A percentile compares a stretch with the other conserved stretches of the same genome.
phyloP scores from a whole-genome alignment of 2,329 filamentous ascomycete species.

The Dactylellina cionopaga region DNA sequence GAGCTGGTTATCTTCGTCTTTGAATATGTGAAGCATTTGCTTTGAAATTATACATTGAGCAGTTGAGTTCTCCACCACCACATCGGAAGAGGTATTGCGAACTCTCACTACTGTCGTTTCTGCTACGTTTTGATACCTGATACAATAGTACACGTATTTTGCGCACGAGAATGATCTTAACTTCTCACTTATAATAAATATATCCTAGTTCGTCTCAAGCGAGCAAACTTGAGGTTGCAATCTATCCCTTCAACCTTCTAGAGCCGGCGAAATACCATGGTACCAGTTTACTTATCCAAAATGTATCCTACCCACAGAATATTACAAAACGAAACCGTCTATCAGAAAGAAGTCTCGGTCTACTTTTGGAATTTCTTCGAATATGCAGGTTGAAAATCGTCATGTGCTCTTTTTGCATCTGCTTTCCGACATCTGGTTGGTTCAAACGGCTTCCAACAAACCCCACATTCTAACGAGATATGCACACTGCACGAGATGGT shows the following conservation, averaged over 20 bases:
- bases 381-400: constrained; percentile 37
- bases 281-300: too few relatives aligned
- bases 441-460: constrained; percentile 9
- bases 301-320: too few relatives aligned
- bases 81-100: background rate
- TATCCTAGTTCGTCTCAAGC: too few relatives aligned
- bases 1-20: constrained; percentile 44
- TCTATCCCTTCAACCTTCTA: too few relatives aligned
- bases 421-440: constrained; percentile 40
- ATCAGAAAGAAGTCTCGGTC: background rate
- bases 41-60: background rate
- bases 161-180: too few relatives aligned
- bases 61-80: background rate
- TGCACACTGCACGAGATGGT: constrained; percentile 31
- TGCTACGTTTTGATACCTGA: background rate
- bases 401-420: constrained; percentile 39
- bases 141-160: background rate
- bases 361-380: background rate
- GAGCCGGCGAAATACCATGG: too few relatives aligned
- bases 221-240: too few relatives aligned
- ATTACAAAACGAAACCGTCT: background rate
- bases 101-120: constrained; percentile 30
- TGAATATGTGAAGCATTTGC: constrained; percentile 18
- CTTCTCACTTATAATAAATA: too few relatives aligned
- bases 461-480: constrained; percentile 34